Base-by-base conservation (phyloP, 148 eudicot species). In the Cornus suecica region DNA sequence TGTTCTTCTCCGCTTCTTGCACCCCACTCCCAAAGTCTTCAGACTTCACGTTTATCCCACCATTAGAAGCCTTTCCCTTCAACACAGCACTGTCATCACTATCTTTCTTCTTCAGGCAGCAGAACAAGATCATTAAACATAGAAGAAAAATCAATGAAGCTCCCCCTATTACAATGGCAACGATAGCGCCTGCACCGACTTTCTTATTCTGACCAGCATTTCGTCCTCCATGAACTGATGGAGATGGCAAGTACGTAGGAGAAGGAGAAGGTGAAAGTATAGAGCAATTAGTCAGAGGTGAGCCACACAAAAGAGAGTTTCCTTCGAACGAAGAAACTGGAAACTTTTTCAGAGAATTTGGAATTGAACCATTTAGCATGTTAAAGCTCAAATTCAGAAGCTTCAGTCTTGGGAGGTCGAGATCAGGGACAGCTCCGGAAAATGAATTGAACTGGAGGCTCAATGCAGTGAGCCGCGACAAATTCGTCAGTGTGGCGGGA, bases 21-120 rank as follows among this genome's bases (percentile, higher is more conserved):
- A 95, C 94, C 70, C 99, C 99, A 54, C 99, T 95, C 70, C 99
- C 99, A 68, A 95, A 95, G 65, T 90, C 97, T 64, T 84, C 90
- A 22, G 96, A 86, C 83, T 90, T 88, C 75, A 81, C 81, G 15
- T 60, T 84, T 78, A 80, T 89, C 76, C 87, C 93, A 26, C 65
- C 75, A 62, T 48, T 79, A 8, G 81, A 70, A 30, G 83, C 91
- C 87, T 81, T 90, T 37, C 70, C 87, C 73, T 82, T 88, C 23
- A 77, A 78, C 75, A 70, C 76, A 14, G 23, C 78, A 30, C 54
- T 48, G 29, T 71, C 75, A 41, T 37, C 78, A 8, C 54, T 58
- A 28, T 65, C 71, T 76, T 84, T 87, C 77, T 83, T 91, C 83
- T 79, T 92, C 82, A 86, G 60, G 73, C 91, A 92, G 77, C 86